A percentile compares a stretch with the other conserved stretches of the same genome.
These are phyloP conservation scores for Schizonepeta tenuifolia DNA, from an alignment of 257 asterid genomes.

Conservation along the genomic window DNA sequence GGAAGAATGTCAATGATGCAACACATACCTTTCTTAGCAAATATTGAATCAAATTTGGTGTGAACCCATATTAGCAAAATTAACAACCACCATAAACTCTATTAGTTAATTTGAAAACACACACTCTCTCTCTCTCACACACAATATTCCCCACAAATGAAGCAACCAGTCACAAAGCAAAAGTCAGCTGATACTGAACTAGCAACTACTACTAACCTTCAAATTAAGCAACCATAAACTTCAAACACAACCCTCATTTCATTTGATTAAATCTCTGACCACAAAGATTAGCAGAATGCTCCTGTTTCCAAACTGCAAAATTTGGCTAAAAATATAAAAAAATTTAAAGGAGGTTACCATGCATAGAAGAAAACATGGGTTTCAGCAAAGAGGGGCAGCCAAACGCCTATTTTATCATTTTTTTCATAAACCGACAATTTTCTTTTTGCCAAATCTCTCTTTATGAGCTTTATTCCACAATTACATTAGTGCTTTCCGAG, in stretches of 20 bases:
- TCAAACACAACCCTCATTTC: constrained; percentile 33
- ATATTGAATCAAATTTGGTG: constrained; percentile 28
- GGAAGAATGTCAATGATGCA: constrained; percentile 23
- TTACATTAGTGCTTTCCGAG: constrained; percentile 35
- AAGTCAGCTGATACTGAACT: constrained; percentile 43
- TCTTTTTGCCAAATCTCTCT: constrained; percentile 10
- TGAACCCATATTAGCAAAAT: neutral
- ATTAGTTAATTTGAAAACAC: neutral
- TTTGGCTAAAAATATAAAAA: too few species aligned
- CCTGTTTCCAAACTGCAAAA: too few species aligned
- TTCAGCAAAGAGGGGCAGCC: constrained; percentile 28
- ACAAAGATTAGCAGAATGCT: constrained; percentile 18
- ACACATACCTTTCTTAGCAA: constrained; percentile 35
- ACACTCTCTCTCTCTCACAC: constrained; percentile 1
- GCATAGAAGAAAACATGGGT: constrained; percentile 35
- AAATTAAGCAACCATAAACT: constrained; percentile 51
- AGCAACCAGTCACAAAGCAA: constrained; percentile 49
- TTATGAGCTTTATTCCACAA: constrained; percentile 34
- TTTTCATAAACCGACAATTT: constrained; percentile 35
- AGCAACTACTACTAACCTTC: constrained; percentile 49
- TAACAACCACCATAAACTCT: neutral
- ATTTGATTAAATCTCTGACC: constrained; percentile 23
- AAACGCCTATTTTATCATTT: constrained; percentile 15
- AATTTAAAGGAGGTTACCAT: constrained; percentile 24
- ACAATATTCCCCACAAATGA: constrained; percentile 44